Percentiles rank a stretch among this genome's conserved stretches.
These are phyloP conservation scores for Cercospora zeina DNA, from an alignment of 2,329 filamentous ascomycete species.

Conservation along the genomic window DNA sequence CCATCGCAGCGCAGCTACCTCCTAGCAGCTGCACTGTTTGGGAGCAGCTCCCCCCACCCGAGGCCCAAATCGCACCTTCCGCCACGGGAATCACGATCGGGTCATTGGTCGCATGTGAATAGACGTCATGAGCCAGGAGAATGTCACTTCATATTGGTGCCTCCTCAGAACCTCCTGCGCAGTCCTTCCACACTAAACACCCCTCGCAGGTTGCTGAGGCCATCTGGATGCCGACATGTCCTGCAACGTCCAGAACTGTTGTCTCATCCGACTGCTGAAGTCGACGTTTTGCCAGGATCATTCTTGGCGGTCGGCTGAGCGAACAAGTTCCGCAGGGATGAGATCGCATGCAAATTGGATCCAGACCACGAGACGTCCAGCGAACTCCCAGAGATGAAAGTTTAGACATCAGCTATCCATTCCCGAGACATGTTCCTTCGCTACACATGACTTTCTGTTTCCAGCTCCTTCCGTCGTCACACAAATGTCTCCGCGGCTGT, in stretches of 20 bases:
- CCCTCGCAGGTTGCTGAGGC: not conserved
- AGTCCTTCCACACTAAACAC: no score
- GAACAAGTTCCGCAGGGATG: not conserved
- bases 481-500: not conserved
- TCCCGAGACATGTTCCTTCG: not conserved
- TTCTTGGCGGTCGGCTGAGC: slow-evolving; percentile 2
- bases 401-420: not conserved
- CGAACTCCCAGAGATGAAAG: no score
- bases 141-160: no score
- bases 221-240: not conserved
- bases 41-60: not conserved
- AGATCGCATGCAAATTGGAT: no score
- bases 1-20: no score
- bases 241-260: not conserved
- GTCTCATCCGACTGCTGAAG: not conserved
- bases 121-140: not conserved
- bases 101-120: not conserved
- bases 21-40: not conserved
- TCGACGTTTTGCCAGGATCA: slow-evolving; percentile 1
- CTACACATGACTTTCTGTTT: not conserved
- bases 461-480: not conserved
- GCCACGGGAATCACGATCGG: not conserved
- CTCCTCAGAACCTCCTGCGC: not conserved
- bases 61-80: slow-evolving; percentile 1
- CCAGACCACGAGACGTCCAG: no score